A percentile compares a stretch with the other conserved stretches of the same genome.
Conservation (phyloP, 2,329 filamentous ascomycete genomes). For the Ophiostoma australiae region DNA sequence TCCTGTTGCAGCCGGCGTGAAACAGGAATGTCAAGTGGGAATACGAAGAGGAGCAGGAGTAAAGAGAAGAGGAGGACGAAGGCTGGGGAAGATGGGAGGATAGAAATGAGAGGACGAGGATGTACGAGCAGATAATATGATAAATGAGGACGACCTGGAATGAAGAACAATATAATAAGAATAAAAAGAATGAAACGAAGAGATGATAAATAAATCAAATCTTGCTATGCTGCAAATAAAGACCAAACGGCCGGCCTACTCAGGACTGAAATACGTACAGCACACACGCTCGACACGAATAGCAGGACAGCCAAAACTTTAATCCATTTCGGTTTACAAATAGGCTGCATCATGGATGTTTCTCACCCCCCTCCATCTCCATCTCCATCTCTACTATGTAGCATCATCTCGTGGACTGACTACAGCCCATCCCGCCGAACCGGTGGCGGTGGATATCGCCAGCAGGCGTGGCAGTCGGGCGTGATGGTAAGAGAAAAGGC, state of each 20-base stretch:
- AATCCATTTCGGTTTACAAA: background rate
- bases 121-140: background rate
- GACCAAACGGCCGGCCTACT: background rate
- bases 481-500: background rate
- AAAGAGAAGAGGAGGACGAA: background rate
- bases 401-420: background rate
- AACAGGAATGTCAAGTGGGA: background rate
- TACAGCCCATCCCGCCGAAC: slow-evolving; percentile 3
- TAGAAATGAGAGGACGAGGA: slow-evolving; percentile 10
- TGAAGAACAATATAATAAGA: background rate
- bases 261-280: background rate
- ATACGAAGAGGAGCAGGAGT: background rate
- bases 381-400: background rate
- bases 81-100: slow-evolving; percentile 3
- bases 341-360: background rate
- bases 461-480: background rate
- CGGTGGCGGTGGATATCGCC: slow-evolving; percentile 1
- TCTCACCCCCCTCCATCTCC: background rate
- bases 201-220: background rate
- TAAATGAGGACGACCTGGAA: background rate
- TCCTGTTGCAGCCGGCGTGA: slow-evolving; percentile 11
- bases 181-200: background rate
- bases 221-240: background rate
- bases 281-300: background rate
- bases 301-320: background rate